Base-by-base conservation (phyloP, 2,329 filamentous ascomycete genomes). In the Neonectria hederae region DNA sequence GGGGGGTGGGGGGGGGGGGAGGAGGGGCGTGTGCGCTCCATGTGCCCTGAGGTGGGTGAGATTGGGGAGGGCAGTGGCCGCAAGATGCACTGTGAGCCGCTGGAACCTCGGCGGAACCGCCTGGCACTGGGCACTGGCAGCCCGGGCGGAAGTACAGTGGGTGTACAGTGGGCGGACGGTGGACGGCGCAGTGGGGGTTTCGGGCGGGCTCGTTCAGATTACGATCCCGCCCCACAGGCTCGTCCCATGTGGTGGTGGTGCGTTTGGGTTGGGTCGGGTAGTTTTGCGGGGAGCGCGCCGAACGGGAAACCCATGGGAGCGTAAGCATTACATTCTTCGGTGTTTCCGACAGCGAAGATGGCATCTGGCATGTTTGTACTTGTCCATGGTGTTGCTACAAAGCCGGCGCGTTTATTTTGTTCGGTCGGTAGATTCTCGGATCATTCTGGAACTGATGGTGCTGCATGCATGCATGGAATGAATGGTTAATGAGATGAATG, bases 41-140 rank as follows among this genome's bases (percentile, higher is more conserved):
- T 35, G 32, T 35, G 32, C 32, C 32, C 32, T 38, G 35, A 28
- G 28, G 28, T 7, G 10, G 49, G 28, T 17, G 49, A 53, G 30
- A 53, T 53, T 53, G 26, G 49, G 49, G 49, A 17, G 49, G n/a
- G 11, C n/a, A 32, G 17, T 40, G 19, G 49, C 19, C n/a, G n/a
- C 49, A 24, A 32, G 22, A 48, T 42, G 54, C 60, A 63, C 60
- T 58, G 60, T 63, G 60, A 63, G 59, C 32, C 49, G 46, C 54
- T 62, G 48, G 48, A 57, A 45, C 42, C 45, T 62, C 28, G 52
- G 59, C 51, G 59, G 59, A 32, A 61, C 58, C 28, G 17, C n/a
- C n/a, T n/a, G n/a, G n/a, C n/a, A n/a, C n/a, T n/a, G n/a, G n/a
- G n/a, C n/a, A n/a, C n/a, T n/a, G n/a, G n/a, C n/a, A n/a, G n/a